phyloP scores from a whole-genome alignment of 306 rosid species.

The Arachis hypogaea region DNA sequence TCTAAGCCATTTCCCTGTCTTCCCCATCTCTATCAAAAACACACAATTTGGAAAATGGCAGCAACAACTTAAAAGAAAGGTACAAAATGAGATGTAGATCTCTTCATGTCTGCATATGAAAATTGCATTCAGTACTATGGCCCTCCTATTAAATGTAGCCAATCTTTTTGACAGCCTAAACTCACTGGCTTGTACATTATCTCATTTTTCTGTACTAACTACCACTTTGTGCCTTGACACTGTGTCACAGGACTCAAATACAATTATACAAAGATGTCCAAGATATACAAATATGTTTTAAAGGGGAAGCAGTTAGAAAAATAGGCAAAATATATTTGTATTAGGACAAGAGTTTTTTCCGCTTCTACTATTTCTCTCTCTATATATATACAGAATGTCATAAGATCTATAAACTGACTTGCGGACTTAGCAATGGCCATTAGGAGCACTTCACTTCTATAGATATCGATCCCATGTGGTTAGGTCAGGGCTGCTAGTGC shows the following conservation, averaged over 20 bases:
- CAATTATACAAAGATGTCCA: too few relatives aligned
- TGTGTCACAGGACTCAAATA: too few relatives aligned
- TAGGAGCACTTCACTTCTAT: neutral
- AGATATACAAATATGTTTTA: too few relatives aligned
- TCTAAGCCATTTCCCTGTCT: constrained; percentile 82
- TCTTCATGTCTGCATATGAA: constrained; percentile 41
- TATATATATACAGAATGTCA: too few relatives aligned
- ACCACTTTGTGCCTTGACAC: neutral
- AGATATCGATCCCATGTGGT: constrained; percentile 21
- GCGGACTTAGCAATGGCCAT: too few relatives aligned
- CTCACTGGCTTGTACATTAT: constrained; percentile 24
- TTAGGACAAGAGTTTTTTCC: too few relatives aligned
- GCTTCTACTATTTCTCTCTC: too few relatives aligned
- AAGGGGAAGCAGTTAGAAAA: too few relatives aligned
- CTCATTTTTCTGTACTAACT: constrained; percentile 25
- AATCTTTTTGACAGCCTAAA: constrained; percentile 40
- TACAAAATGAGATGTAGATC: constrained; percentile 47
- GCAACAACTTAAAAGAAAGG: constrained; percentile 47
- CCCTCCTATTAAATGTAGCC: constrained; percentile 42
- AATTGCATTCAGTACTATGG: constrained; percentile 50
- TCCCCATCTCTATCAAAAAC: constrained; percentile 67
- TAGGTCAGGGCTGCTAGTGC: constrained; percentile 24
- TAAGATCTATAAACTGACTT: too few relatives aligned
- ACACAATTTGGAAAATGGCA: constrained; percentile 31
- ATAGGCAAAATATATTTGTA: too few relatives aligned